Evolutionary conservation across 257 asterid species (phyloP), one percentile per base, ranked within the genome.

Genomic region (Solanum megistacrolobum): DNA sequence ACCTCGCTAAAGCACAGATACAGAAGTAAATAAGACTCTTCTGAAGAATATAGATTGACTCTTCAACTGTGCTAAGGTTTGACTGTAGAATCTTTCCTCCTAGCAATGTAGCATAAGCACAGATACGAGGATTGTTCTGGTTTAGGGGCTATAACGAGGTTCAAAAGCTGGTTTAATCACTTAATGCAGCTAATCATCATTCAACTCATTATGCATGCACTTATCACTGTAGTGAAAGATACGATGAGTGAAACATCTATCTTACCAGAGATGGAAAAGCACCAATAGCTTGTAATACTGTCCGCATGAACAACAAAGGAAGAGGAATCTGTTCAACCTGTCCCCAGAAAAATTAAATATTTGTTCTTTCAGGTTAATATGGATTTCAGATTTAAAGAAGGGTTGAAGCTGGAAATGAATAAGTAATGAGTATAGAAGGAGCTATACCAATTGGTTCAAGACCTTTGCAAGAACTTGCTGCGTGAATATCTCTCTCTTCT

Each of bases 291-390:
- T 96, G 99, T 92, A 97, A 88, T 89, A 97, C 99, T 20, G 99
- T 96, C 81, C 99, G 98, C 99, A 97, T 97, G 90, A 97, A 97
- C 85, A 97, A 91, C 88, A 97, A 87, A 55, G 99, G 99, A 73
- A 94, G 98, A 89, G 99, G 99, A 91, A 93, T 97, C 92, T 97
- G 99, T 91, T 94, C 99, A 69, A 97, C 99, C 99, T 97, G 96
- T 92, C 94, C 92, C 94, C 38, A 85, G 89, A 69, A 79, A 38
- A 79, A 84, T 12, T 73, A 55, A 83, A n/a, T 25, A 86, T 71
- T 66, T 62, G 31, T 38, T 85, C 41, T 82, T 9, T 82, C 69
- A 48, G 86, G n/a, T 82, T 82, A 82, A 46, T 82, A 39, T 58
- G 79, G 46, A 41, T 72, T 31, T 32, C 71, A 60, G 35, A 66